Base-by-base conservation (phyloP, 371 early-diverging fungal species). In the Rhizopus microsporus region DNA sequence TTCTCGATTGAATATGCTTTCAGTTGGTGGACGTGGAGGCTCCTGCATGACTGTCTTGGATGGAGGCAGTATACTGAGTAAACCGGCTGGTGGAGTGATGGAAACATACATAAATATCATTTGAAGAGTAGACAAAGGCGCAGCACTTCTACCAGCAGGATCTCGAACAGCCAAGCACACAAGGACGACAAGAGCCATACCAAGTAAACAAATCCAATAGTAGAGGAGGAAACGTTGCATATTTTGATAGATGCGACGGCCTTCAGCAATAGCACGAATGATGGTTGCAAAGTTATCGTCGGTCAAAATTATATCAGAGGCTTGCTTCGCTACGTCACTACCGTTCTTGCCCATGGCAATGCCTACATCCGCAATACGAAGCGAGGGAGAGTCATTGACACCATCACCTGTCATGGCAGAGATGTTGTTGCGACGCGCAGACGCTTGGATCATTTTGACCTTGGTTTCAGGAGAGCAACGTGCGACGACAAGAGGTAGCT, bases 381-480 rank as follows among this genome's bases (percentile, higher is more conserved):
- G 84, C 7, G 96, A 93, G 15, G 93, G 94, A 0, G 94, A 89
- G 70, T 97, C 97, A 61, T 92, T 95, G 53, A 95, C 88, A 77
- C 97, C 90, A 74, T 97, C 91, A 56, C 96, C 97, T 0, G 93
- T 93, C 92, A 89, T 88, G 40, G 87, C 88, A 52, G 79, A 78
- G 51, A 83, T 79, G 33, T 87, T 83, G 3, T 83, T 81, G 37
- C 88, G 84, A 15, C 86, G 79, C 59, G 97, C 89, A 57, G 99
- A 75, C 0, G 97, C 94, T 67, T 89, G 80, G 29, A 99, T 95
- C 80, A 99, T 93, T 79, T 93, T 95, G 51, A 97, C 87, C 70
- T 99, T 99, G 68, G 95, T 95, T 63, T 98, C 96, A 3, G 99
- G 98, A 16, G 83, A 86, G 66, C 93, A 93, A 35, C 99, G 87